Base-by-base conservation (phyloP, 176 grass and related monocot genomes). In the Raddia distichophylla region DNA sequence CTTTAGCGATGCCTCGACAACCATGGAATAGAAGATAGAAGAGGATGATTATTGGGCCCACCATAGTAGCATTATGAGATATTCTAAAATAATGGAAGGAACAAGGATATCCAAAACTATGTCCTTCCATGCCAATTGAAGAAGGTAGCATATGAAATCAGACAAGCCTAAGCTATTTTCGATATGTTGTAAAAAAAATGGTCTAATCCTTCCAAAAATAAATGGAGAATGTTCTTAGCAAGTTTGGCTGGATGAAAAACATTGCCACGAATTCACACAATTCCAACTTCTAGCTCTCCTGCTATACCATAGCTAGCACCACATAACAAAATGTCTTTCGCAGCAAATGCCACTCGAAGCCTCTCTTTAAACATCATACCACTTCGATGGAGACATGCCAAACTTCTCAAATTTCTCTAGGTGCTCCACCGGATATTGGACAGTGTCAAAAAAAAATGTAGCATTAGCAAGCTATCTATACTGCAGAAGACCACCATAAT, bases 391-490 rank as follows among this genome's bases (percentile, higher is more conserved):
- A 20, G 91, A 92, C 94, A 97, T 97, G 9, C 94, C 94, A 76
- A 97, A 97, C 73, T 93, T 97, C 76, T 97, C 94, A 5, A 97
- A 97, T 64, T 97, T 97, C 80, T 97, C 94, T 0, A 91, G 91
- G 69, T 97, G 94, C 57, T 97, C 94, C 64, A 93, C 94, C 11
- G 91, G 94, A 76, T 93, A 97, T 80, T 97, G 94, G 77, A 97
- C 91, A 42, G 91, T 95, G 52, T 22, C 69, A 47, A 10, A 76
- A 74, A 64, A 42, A 69, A 1, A 40, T 20, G 60, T n/a, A 7
- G 37, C 12, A 76, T 82, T 51, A 82, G 20, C 33, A 20, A 51
- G 49, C 4, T 64, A 0, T 32, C 18, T 34, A 60, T 2, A 17
- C 10, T 0, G 19, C 20, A 68, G 44, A 10, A 18, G 34, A 61